Evolutionary conservation across 441 rosid species (phyloP).

Genomic region (Brassica balearica): DNA sequence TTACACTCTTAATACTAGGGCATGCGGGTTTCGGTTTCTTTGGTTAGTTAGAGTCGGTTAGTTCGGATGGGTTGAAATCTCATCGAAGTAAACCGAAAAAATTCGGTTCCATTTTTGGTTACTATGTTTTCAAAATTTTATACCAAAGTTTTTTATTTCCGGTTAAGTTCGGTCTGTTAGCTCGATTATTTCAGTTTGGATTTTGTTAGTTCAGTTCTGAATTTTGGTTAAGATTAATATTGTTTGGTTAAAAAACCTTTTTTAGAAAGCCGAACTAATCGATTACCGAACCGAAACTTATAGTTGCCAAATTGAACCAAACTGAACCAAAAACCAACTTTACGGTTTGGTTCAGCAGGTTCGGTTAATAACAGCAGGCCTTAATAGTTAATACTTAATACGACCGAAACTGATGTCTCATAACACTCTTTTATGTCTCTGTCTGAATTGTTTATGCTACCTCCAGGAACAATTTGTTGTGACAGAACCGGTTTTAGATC

Average conservation of each 20-base stretch:
- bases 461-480: conserved; percentile 81
- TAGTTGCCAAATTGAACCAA: background rate
- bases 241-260: background rate
- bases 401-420: background rate
- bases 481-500: conserved; percentile 74
- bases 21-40: background rate
- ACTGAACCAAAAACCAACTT: background rate
- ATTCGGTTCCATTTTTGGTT: background rate
- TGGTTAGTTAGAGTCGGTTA: background rate
- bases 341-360: background rate
- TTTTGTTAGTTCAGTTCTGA: background rate
- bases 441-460: conserved; percentile 20
- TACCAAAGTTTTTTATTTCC: no score
- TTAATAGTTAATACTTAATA: background rate
- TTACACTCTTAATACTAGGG: background rate
- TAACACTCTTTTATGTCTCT: background rate
- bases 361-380: background rate
- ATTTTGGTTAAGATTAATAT: background rate
- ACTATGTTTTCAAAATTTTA: background rate
- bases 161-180: background rate
- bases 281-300: background rate
- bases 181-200: background rate
- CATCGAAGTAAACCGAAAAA: background rate
- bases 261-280: background rate
- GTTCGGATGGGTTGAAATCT: background rate